Base-by-base conservation (phyloP, 768 basidiomycete genomes). In the Pholiota microspora region DNA sequence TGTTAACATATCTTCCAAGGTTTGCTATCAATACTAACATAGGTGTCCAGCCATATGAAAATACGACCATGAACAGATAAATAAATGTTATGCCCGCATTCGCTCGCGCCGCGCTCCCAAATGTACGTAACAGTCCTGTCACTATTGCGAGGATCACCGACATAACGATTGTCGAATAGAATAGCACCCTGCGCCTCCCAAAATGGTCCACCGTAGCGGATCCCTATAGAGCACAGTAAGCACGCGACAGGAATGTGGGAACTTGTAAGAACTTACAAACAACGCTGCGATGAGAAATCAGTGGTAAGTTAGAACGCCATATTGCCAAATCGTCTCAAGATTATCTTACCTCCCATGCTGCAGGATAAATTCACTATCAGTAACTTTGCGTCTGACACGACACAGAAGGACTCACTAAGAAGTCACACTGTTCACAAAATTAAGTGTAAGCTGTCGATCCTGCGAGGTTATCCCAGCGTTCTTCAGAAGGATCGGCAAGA, bases 31-130 rank as follows among this genome's bases (percentile, higher is more conserved):
- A 23, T 42, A 61, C 74, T 54, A 53, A 76, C 78, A 83, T 79
- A 0, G 80, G 76, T 2, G 82, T 83, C 76, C 76, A 81, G 45
- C 81, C 81, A 59, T 80, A 78, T 4, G 78, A 80, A 63, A 75
- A 83, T 28, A 78, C 70, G 7, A 79, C 76, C 76, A 77, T 77
- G 66, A 79, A 79, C 51, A 79, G 59, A 60, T 73, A 78, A 18
- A 78, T 76, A 59, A 82, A 81, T 0, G 75, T 69, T 50, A 83
- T 79, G 2, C 81, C 82, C 2, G 81, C 79, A 58, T 75, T 80
- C 13, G 78, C 68, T 16, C 77, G 69, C 7, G 64, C 65, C 0
- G 60, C 57, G 54, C 64, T 74, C 42, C 68, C 72, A 49, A 60
- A 58, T 7, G 59, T 58, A 49, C 76, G 75, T 16, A 82, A 69